phyloP scores from a whole-genome alignment of 1,139 yeast species.

The Diutina scorzettiae region DNA sequence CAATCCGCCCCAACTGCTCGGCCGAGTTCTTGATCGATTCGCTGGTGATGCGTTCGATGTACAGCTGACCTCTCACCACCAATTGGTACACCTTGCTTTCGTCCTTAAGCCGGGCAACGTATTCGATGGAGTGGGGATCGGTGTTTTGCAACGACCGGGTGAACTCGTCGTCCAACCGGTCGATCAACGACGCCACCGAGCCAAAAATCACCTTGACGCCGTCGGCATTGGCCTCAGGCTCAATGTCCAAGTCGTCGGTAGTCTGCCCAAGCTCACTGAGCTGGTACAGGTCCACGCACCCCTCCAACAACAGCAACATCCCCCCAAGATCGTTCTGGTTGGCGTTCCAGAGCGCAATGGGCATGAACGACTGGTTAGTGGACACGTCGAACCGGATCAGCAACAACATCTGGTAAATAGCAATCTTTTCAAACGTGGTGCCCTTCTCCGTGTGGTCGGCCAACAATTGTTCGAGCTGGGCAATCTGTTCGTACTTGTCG shows the following conservation, averaged over 20 bases:
- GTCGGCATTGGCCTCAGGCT: constrained; percentile 51
- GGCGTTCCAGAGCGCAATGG: constrained; percentile 71
- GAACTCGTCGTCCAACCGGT: constrained; percentile 91
- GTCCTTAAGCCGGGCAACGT: constrained; percentile 81
- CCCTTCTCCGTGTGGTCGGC: constrained; percentile 23
- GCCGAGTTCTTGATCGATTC: constrained; percentile 28
- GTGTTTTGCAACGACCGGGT: constrained; percentile 76
- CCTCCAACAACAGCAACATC: constrained; percentile 60
- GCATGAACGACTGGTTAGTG: constrained; percentile 59
- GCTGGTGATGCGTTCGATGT: constrained; percentile 47
- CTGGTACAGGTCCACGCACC: constrained; percentile 43
- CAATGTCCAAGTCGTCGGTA: constrained; percentile 71
- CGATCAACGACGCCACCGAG: constrained; percentile 75
- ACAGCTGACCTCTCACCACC: constrained; percentile 75
- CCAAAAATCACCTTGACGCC: constrained; percentile 76
- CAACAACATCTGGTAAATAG: constrained; percentile 69
- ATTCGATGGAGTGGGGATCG: constrained; percentile 94
- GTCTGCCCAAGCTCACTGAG: constrained; percentile 68
- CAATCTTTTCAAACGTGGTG: constrained; percentile 60
- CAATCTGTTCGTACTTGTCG: constrained; percentile 71
- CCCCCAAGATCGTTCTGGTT: constrained; percentile 51
- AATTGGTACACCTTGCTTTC: constrained; percentile 68
- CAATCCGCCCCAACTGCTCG: constrained; percentile 62
- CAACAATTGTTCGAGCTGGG: constrained; percentile 54
- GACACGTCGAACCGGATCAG: constrained; percentile 82